Conservation (phyloP, 805 yeast species). For the Komagataella phaffii region DNA sequence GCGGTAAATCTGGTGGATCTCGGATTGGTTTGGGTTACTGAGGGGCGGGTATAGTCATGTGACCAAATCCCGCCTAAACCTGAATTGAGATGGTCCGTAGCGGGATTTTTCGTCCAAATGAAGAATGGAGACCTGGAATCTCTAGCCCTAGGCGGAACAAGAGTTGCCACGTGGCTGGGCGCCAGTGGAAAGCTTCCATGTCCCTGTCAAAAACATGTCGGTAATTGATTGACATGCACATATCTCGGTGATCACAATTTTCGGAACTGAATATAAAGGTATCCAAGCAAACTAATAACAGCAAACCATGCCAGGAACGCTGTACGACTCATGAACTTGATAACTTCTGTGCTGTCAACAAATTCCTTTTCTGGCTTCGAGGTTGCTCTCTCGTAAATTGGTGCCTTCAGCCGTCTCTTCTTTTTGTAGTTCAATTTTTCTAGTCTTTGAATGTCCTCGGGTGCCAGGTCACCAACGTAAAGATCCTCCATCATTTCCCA, state of each 20-base stretch:
- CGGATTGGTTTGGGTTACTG: neutral
- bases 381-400: neutral
- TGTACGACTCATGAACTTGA: neutral
- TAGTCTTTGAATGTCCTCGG: slow-evolving; percentile 43
- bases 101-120: neutral
- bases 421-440: neutral
- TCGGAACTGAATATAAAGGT: neutral
- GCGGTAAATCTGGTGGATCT: too few relatives aligned
- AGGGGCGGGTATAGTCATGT: neutral
- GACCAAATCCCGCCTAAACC: neutral
- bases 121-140: neutral
- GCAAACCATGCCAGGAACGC: neutral
- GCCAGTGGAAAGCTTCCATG: neutral
- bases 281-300: neutral
- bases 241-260: neutral
- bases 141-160: too few relatives aligned
- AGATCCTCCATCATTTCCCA: slow-evolving; percentile 77
- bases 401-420: neutral
- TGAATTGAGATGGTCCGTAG: neutral
- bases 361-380: neutral
- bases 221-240: neutral
- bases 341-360: neutral
- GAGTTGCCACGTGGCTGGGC: too few relatives aligned
- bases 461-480: slow-evolving; percentile 65
- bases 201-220: neutral